Evolutionary conservation across 208 protist genomes (phyloP).

Genomic region (Trypanosoma rangeli): DNA sequence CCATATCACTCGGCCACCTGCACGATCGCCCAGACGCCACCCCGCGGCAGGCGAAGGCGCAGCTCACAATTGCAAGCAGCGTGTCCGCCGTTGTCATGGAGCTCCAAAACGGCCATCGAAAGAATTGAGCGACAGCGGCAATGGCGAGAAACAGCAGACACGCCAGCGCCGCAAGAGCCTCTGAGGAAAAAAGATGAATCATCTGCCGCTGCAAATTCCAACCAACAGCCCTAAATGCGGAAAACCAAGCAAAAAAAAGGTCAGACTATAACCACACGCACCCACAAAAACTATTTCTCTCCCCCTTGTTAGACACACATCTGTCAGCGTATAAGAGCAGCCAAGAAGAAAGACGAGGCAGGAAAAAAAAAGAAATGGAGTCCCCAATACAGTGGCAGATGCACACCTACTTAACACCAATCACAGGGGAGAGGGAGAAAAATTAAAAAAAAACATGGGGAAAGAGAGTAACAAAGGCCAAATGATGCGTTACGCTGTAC

Average conservation of each 20-base stretch:
- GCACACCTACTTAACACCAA: not conserved
- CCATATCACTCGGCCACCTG: conserved; percentile 55
- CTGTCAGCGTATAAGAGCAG: not conserved
- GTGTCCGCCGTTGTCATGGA: conserved; percentile 10
- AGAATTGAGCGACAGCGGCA: conserved; percentile 6
- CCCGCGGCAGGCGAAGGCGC: conserved; percentile 43
- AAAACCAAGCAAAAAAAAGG: not conserved
- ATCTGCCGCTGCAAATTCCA: conserved; percentile 30
- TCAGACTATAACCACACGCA: not conserved
- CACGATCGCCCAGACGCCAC: conserved; percentile 50
- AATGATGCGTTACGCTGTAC: not conserved
- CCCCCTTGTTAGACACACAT: not conserved
- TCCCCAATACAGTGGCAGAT: not conserved
- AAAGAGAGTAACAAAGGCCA: not conserved
- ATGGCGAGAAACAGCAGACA: conserved; percentile 38
- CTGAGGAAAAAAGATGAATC: conserved; percentile 66
- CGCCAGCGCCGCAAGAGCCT: conserved; percentile 39
- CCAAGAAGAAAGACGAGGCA: not conserved
- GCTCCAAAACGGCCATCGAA: conserved; percentile 13
- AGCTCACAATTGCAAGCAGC: conserved; percentile 29
- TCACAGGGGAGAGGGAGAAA: not conserved
- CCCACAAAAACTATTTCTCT: not conserved
- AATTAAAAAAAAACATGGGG: not conserved
- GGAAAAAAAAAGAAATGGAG: not conserved
- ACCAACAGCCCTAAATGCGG: not conserved